Percentiles rank a stretch among this genome's conserved stretches.
These are phyloP conservation scores for Pulveroboletus sp. DNA, from an alignment of 768 basidiomycete genomes.

Conservation along the genomic window DNA sequence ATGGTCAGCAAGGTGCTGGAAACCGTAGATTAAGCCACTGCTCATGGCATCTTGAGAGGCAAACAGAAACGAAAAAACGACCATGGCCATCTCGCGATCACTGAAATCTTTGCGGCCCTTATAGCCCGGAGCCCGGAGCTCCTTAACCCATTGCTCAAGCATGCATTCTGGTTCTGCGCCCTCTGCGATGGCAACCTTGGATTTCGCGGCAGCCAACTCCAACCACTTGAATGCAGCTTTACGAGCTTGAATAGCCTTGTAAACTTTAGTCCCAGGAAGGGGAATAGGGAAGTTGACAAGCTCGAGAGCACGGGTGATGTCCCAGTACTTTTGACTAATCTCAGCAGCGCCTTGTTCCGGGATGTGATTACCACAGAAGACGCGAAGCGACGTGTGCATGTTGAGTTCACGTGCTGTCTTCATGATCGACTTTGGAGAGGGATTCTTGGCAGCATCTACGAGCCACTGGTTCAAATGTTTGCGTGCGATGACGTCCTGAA, in stretches of 20 bases:
- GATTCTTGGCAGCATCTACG: conserved; percentile 44
- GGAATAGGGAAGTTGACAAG: conserved; percentile 98
- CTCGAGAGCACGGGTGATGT: conserved; percentile 91
- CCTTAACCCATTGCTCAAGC: conserved; percentile 88
- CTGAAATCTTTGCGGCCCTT: conserved; percentile 87
- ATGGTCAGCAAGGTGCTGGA: conserved; percentile 94
- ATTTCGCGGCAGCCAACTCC: conserved; percentile 70
- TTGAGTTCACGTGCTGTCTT: conserved; percentile 90
- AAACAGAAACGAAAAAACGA: conserved; percentile 94
- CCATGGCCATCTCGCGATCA: conserved; percentile 95
- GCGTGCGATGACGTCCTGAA: conserved; percentile 82
- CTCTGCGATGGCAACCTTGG: conserved; percentile 79
- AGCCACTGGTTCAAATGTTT: conserved; percentile 78
- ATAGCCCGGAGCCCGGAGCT: conserved; percentile 57
- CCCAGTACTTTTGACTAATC: conserved; percentile 94
- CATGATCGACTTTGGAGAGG: conserved; percentile 67
- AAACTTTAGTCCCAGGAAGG: conserved; percentile 94
- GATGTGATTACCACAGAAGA: conserved; percentile 93
- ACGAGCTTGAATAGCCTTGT: conserved; percentile 87
- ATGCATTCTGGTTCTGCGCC: conserved; percentile 84
- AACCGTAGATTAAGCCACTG: conserved; percentile 90
- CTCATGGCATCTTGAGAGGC: conserved; percentile 99
- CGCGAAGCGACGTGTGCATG: conserved; percentile 95
- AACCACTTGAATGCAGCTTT: conserved; percentile 83
- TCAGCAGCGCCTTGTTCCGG: conserved; percentile 73